phyloP scores from a whole-genome alignment of 2,329 filamentous ascomycete species.

The Byssoonygena ceratinophila region DNA sequence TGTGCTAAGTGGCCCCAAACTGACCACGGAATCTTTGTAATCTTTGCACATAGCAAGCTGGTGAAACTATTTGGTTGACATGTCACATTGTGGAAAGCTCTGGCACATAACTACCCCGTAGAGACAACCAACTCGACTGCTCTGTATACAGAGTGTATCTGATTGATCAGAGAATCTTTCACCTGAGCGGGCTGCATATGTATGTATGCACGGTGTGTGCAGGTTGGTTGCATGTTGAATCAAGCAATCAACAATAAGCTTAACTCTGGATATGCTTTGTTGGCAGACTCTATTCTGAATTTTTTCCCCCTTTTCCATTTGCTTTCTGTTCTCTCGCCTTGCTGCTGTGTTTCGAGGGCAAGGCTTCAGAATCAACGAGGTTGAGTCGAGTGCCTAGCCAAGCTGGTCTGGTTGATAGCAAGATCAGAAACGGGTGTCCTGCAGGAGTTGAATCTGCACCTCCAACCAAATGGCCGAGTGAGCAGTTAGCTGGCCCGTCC shows the following conservation, averaged over 20 bases:
- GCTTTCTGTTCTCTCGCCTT: neutral
- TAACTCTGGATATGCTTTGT: slow-evolving; percentile 10
- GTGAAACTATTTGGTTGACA: neutral
- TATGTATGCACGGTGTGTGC: slow-evolving; percentile 3
- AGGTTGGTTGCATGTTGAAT: neutral
- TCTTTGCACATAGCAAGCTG: neutral
- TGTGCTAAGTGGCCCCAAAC: too few relatives aligned
- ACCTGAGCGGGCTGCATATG: slow-evolving; percentile 6
- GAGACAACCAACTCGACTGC: too few relatives aligned
- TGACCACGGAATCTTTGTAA: too few relatives aligned
- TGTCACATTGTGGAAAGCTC: neutral
- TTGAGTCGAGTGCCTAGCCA: too few relatives aligned
- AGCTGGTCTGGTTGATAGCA: too few relatives aligned
- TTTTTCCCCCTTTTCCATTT: neutral
- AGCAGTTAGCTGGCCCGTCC: too few relatives aligned
- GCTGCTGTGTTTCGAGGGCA: neutral
- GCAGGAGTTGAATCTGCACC: neutral
- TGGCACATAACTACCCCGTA: neutral
- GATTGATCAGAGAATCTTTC: slow-evolving; percentile 1
- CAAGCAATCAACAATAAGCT: slow-evolving; percentile 10
- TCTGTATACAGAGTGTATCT: neutral
- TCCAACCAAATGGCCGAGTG: too few relatives aligned
- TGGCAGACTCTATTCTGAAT: neutral
- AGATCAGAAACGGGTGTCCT: too few relatives aligned
- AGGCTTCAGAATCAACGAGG: too few relatives aligned